Evolutionary conservation across 2,329 filamentous ascomycete genomes (phyloP).

Genomic region (Camillea tinctor): DNA sequence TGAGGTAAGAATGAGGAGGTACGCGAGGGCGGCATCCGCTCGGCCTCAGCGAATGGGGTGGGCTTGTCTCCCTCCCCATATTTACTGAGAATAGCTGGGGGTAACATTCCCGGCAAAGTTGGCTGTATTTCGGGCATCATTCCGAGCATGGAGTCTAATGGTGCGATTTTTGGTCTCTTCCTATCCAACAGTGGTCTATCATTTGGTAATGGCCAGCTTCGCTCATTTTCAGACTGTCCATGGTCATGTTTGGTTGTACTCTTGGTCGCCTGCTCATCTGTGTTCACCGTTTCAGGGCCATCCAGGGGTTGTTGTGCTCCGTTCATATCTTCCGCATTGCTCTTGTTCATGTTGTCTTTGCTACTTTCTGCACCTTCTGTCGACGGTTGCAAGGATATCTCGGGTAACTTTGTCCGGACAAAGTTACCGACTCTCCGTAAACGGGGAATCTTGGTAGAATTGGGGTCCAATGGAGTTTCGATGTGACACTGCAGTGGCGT

Average conservation of each 20-base stretch:
- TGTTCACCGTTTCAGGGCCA: not conserved
- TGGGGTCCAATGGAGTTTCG: conserved; percentile 21
- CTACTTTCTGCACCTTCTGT: conserved; percentile 10
- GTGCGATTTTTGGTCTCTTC: conserved; percentile 12
- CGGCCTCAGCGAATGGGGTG: not conserved
- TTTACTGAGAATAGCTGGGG: conserved; percentile 4
- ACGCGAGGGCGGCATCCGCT: not conserved
- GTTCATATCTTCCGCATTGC: conserved; percentile 23
- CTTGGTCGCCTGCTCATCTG: not conserved
- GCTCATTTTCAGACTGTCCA: not conserved
- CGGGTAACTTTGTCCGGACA: conserved; percentile 9
- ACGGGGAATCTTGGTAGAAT: conserved; percentile 19
- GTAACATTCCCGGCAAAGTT: conserved; percentile 3
- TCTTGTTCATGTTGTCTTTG: conserved; percentile 23
- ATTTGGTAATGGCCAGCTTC: not conserved
- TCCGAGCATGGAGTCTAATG: conserved; percentile 4
- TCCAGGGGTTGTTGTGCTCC: conserved; percentile 7
- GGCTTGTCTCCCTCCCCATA: conserved; percentile 1
- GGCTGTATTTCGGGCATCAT: conserved; percentile 1
- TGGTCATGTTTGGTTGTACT: not conserved
- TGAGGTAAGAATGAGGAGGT: not conserved
- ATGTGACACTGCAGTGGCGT: conserved; percentile 10
- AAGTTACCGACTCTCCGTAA: conserved; percentile 3
- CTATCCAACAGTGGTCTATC: not conserved
- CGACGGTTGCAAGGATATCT: not conserved